Evolutionary conservation across 441 rosid genomes (phyloP), one percentile per base, ranked within the genome.

Genomic region (Mallotus repandus): DNA sequence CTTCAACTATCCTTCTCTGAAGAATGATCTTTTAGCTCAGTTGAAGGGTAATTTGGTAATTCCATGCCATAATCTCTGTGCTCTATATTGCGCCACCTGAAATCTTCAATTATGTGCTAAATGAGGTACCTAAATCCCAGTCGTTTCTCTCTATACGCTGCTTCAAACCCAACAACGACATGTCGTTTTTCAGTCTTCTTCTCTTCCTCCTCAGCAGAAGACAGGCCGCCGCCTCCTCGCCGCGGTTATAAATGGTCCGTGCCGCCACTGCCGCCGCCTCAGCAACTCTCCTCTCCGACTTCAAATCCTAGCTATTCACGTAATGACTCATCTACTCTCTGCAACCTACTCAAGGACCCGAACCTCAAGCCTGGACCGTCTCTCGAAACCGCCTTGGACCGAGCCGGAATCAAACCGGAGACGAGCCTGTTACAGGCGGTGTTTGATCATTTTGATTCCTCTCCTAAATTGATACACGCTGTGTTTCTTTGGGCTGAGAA

Each of bases 401-500:
- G 74, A 68, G 80, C 91, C 11, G 89, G 85, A 3, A 79, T 88
- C 74, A 76, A 86, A 73, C 98, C 91, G 69, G 85, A 77, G 22
- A 8, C 77, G 55, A 61, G 38, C 53, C 66, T 91, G 77, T 49
- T 93, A 45, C 78, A 63, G 9, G 82, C 89, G n/a, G 18, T 93
- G 13, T 88, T 91, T 76, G 84, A 82, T 52, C 89, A 76, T 21
- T 90, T 91, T 54, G 88, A 72, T 57, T 86, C 89, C 48, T 93
- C 94, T 57, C 95, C 97, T n/a, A 90, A 80, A 65, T 67, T 93
- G 83, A 61, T 91, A 55, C 85, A 84, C 75, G 19, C 83, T 15
- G 70, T 93, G 80, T 90, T 87, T 78, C 81, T 79, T 61, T 90
- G 98, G 98, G 92, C 97, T 3, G 90, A 89, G 80, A 87, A 43